Conservation (phyloP, 352 stramenopile genomes). For the Pythium pectinolyticum region DNA sequence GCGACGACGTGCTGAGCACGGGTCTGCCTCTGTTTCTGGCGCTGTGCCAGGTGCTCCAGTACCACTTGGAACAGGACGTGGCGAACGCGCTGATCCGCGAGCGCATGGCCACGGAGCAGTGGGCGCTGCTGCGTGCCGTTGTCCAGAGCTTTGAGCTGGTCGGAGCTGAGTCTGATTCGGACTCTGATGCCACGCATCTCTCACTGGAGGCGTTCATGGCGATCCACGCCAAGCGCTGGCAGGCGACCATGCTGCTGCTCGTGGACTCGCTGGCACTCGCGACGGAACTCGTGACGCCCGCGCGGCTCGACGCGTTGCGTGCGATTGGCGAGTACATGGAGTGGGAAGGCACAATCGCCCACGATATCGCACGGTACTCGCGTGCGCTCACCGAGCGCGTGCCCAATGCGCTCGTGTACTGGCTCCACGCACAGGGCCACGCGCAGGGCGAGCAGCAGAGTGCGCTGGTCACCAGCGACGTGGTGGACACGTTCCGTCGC, state of each 20-base stretch:
- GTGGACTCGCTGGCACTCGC: constrained; percentile 71
- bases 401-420: constrained; percentile 79
- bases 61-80: constrained; percentile 86
- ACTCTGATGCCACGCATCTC: not conserved
- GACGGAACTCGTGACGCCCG: constrained; percentile 55
- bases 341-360: constrained; percentile 82
- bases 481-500: constrained; percentile 51
- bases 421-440: constrained; percentile 55
- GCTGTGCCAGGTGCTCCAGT: constrained; percentile 81
- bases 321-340: constrained; percentile 83
- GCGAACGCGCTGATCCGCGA: constrained; percentile 54
- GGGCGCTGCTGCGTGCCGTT: constrained; percentile 36
- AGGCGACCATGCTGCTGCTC: constrained; percentile 76
- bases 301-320: constrained; percentile 58
- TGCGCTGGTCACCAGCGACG: constrained; percentile 15
- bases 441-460: constrained; percentile 14
- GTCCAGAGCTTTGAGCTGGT: constrained; percentile 62
- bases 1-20: constrained; percentile 65
- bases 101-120: constrained; percentile 61
- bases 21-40: constrained; percentile 75
- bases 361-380: constrained; percentile 71
- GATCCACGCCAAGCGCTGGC: constrained; percentile 77
- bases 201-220: constrained; percentile 56
- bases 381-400: constrained; percentile 61
- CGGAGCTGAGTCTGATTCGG: constrained; percentile 21